These are phyloP conservation scores for Podaxis carcinomalis DNA, from an alignment of 768 basidiomycete genomes.

Conservation along the genomic window DNA sequence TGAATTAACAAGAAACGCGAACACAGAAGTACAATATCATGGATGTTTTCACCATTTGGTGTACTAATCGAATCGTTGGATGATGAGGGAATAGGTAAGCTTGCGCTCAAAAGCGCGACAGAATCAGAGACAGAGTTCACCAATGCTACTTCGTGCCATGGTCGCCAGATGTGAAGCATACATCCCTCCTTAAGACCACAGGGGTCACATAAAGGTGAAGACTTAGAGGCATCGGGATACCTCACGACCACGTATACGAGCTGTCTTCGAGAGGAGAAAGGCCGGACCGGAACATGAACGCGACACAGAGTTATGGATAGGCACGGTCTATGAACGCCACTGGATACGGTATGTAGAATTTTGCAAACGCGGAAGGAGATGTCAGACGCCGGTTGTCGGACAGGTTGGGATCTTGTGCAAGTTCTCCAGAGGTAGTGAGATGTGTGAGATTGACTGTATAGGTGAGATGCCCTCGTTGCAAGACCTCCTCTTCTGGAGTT, in stretches of 20 bases:
- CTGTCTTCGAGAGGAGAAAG: constrained; percentile 6
- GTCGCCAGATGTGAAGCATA: constrained; percentile 39
- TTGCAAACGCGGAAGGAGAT: constrained; percentile 40
- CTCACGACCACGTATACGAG: constrained; percentile 1
- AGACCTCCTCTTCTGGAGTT: constrained; percentile 45
- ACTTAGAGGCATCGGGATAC: neutral
- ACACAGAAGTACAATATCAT: constrained; percentile 24
- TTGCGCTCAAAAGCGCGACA: constrained; percentile 19
- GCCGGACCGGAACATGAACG: constrained; percentile 1
- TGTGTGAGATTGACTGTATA: constrained; percentile 40
- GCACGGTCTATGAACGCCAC: constrained; percentile 22
- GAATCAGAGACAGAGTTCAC: neutral
- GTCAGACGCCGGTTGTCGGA: constrained; percentile 32
- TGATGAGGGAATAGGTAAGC: constrained; percentile 21
- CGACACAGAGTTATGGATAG: constrained; percentile 40
- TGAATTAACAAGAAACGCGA: constrained; percentile 22
- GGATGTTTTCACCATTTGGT: constrained; percentile 16
- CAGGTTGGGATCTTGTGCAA: constrained; percentile 36
- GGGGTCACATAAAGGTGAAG: neutral
- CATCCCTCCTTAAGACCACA: neutral
- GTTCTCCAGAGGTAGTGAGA: constrained; percentile 50
- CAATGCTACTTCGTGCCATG: constrained; percentile 39
- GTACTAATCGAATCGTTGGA: constrained; percentile 11
- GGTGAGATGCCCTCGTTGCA: constrained; percentile 43
- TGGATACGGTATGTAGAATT: constrained; percentile 31